Conservation (phyloP, 1,284 basidiomycete species). For the Puccinia horiana region DNA sequence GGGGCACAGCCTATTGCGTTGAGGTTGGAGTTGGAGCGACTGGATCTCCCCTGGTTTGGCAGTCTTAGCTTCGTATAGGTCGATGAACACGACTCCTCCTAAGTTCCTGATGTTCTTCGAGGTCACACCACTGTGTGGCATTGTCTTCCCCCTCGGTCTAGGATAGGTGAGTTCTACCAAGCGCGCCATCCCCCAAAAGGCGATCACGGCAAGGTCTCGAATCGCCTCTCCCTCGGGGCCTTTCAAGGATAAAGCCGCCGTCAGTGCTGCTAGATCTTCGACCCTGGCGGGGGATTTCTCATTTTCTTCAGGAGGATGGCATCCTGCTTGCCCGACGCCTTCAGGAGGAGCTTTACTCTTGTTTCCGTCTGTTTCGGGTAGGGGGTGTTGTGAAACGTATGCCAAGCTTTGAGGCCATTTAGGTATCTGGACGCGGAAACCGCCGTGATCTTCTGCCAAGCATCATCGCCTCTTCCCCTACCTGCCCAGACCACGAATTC, state of each 20-base stretch:
- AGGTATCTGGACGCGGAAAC: not conserved
- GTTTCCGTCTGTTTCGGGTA: not conserved
- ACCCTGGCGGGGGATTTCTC: not conserved
- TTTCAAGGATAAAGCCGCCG: no score
- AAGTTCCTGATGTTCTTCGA: not conserved
- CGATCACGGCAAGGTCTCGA: no score
- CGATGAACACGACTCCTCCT: not conserved
- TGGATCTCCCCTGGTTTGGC: not conserved
- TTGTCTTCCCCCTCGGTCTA: not conserved
- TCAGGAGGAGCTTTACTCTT: not conserved
- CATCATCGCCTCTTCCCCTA: no score
- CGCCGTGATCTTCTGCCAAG: not conserved
- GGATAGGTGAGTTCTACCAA: slow-evolving; percentile 11
- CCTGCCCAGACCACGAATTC: no score
- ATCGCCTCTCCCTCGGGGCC: not conserved
- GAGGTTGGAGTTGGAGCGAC: not conserved
- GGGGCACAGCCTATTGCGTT: not conserved
- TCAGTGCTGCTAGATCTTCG: not conserved
- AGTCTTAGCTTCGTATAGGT: not conserved
- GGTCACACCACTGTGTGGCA: no score
- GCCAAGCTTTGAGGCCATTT: not conserved
- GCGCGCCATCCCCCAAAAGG: slow-evolving; percentile 30
- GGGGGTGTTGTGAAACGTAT: not conserved
- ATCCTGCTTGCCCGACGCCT: not conserved
- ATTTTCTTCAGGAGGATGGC: not conserved